Evolutionary conservation across 192 early-diverging fungal genomes (phyloP), one percentile per base, ranked within the genome.

Genomic region (Chytriomyces confervae): DNA sequence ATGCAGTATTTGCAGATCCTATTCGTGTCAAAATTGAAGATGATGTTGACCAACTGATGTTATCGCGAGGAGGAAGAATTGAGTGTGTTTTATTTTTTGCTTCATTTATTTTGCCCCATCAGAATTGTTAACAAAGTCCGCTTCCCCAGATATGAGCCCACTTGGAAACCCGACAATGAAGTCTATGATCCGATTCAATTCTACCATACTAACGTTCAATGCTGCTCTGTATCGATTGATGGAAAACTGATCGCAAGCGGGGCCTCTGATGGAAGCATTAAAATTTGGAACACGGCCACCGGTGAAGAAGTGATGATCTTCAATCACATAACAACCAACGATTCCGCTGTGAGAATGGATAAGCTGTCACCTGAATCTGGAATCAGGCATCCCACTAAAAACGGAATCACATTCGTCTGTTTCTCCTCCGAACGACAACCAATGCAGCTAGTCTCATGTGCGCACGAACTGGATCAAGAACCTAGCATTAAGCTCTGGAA

Each of bases 221-320:
- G 75, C 62, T 67, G 62, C 45, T 8, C 73, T 1, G 66, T 80
- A n/a, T 77, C 73, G 5, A 61, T 57, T 18, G 72, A 91, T 79
- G 87, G 89, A 62, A 84, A 86, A 6, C 87, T 94, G 29, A 82
- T 99, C 50, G 96, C 92, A 1, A 93, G 92, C 64, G 97, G 97
- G 67, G 91, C 81, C 36, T 91, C 88, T 3, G 96, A 96, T 82
- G 89, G 92, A 27, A 91, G 89, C 4, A 92, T 99, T 66, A 89
- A 91, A 29, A 93, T 97, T 9, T 98, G 94, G 93, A 92, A 97
- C 74, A 85, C 93, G 75, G 76, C 79, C 1, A 84, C 90, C 2
- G 91, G 91, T 20, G 88, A 80, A 51, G 79, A 76, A 49, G 23
- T 80, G 7, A 23, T 46, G 6, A 47, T 47, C 45, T 76, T 80